Base-by-base conservation (phyloP, 2,329 filamentous ascomycete genomes). In the Aspergillus costaricaensis region DNA sequence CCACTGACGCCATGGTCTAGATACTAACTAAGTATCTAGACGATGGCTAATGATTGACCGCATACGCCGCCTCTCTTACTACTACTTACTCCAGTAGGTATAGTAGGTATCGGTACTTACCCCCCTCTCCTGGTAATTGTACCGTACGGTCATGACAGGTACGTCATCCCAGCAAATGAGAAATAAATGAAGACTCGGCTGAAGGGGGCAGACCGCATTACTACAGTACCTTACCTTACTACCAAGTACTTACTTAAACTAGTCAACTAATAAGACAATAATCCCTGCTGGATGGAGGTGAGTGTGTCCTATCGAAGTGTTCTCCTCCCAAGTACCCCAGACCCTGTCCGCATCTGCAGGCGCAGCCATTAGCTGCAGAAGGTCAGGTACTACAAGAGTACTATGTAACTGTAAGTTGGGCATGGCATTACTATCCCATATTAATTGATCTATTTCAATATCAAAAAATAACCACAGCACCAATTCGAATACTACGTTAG, bases 301-400 rank as follows among this genome's bases (percentile, higher is more conserved):
- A 30, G 27, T 12, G 27, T 30, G 9, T 30, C 12, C 27, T 52
- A 5, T 47, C 21, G 38, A 32, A 32, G 44, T 21, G 32, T 27
- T 27, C 30, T 49, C 36, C 52, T 23, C 15, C 9, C 32, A 41
- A 58, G 55, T 38, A 62, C 61, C 65, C 65, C 56, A 47, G 64
- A 66, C 64, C 64, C 59, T 66, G 63, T 63, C 56, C 52, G 55
- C 59, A 63, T 58, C 61, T 59, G 60, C 62, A 63, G 59, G 27
- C 55, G 60, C 59, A 60, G 57, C 32, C 47, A 59, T 60, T 58
- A 65, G 61, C 56, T 57, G 63, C 59, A 59, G 56, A 55, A 43
- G 56, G 43, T 52, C 43, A 50, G 47, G 47, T 49, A 57, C 43
- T 57, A 43, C 25, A 27, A 27, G 25, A 27, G 2, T 27, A 27